Base-by-base conservation (phyloP, 768 basidiomycete species). In the Hortiboletus campestris region DNA sequence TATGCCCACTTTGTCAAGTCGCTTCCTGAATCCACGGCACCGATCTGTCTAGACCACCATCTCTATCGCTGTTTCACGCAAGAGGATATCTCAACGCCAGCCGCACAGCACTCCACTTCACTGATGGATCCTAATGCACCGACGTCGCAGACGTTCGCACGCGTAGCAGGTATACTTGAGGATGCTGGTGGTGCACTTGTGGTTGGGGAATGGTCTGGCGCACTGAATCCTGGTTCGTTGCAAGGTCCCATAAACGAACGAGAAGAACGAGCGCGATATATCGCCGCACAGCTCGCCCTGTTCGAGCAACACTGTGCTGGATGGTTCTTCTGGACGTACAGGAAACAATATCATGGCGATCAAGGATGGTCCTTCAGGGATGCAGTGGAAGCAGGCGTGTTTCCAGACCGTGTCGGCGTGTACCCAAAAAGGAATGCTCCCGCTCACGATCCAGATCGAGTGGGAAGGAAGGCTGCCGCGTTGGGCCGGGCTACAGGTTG, bases 241-340 rank as follows among this genome's bases (percentile, higher is more conserved):
- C 74, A 76, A 17, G 81, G 81, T 12, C 72, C 69, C 41, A 67
- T 70, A 9, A 65, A 79, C 56, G 73, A 80, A 56, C 73, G 75
- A 42, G 65, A 70, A 39, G 77, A 79, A 54, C 68, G 78, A 41
- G 59, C 76, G 10, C 72, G 67, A 14, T 93, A 82, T 55, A 75
- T 87, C 5, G 66, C 75, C 17, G 85, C 89, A 4, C 84, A 94
- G 67, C 70, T 91, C 46, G 78, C 76, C 19, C 61, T 89, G 38
- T 92, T 81, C 56, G 88, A 91, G 53, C 67, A 71, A 44, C 61
- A 72, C 35, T 86, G 88, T 55, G 83, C 80, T 0, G 91, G 91
- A 6, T 88, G 82, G 80, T 93, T 85, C 74, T 93, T 88, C 67
- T 91, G 91, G 91, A 91, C 88, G 36, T 87, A 84, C 65, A 91